Evolutionary conservation across 352 stramenopile species (phyloP), one percentile per base, ranked within the genome.

Genomic region (Phytopythium helicoides): DNA sequence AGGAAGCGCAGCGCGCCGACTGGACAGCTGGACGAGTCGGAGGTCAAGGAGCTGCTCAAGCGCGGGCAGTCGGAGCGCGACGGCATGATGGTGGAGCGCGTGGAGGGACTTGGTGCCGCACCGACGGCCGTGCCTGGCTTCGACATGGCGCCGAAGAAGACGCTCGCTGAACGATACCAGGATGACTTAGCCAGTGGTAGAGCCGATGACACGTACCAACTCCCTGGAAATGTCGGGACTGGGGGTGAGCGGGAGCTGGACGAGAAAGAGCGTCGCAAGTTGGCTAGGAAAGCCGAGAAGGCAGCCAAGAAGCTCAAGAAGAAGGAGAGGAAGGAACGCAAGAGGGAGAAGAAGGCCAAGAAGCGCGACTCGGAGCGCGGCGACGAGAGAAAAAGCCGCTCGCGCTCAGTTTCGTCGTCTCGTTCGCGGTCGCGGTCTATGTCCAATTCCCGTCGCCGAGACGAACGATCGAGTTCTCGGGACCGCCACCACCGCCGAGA

Each of bases 31-130:
- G 86, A 92, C 53, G 64, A 73, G 38, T 76, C 71, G 3, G 89
- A 97, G 56, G 68, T 95, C 60, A 96, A 96, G 57, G 71, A 93
- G 56, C 72, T 96, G 19, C 63, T 97, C 18, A 86, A 83, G 54
- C 76, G 81, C 21, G 87, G 89, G 8, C 77, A 83, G 19, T 78
- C 80, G 21, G 76, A 90, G 42, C 73, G 77, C n/a, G 76, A 86
- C 50, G 79, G 72, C 15, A 55, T 86, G 40, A 62, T 89, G 46
- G 72, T 68, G 3, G 87, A 96, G 54, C 77, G 89, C 10, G 67
- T 96, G n/a, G 81, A 94, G 77, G 89, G 89, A 0, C 58, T 97
- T 4, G 89, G 89, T 5, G 89, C 87, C 16, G 86, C 81, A 10
- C 81, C 75, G 1, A 68, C 84, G 22, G 52, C 70, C 10, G 52